A percentile compares a stretch with the other conserved stretches of the same genome.
These are phyloP conservation scores for Scheffersomyces spartinae DNA, from an alignment of 805 yeast species.

Conservation along the genomic window DNA sequence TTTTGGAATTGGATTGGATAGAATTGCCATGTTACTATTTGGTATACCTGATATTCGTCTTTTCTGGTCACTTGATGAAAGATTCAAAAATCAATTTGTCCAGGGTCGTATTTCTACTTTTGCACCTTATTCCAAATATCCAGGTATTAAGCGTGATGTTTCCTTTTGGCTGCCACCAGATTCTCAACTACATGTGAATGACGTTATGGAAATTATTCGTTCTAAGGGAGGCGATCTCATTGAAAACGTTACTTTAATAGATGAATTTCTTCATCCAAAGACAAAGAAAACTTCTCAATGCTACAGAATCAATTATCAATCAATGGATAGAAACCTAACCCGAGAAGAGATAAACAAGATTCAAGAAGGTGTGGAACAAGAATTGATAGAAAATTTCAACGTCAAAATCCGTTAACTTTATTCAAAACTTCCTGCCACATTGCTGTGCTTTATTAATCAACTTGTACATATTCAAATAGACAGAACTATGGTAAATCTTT, in stretches of 20 bases:
- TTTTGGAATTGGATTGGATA: slow-evolving; percentile 89
- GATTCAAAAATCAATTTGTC: slow-evolving; percentile 65
- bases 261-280: slow-evolving; percentile 79
- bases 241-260: slow-evolving; percentile 72
- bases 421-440: no score
- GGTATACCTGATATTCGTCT: slow-evolving; percentile 92
- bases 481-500: no score
- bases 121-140: slow-evolving; percentile 83
- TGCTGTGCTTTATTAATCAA: no score
- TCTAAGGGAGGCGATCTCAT: slow-evolving; percentile 77
- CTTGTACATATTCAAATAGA: no score
- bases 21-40: slow-evolving; percentile 91
- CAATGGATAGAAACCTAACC: slow-evolving; percentile 88
- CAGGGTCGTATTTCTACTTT: slow-evolving; percentile 58
- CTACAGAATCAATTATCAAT: slow-evolving; percentile 84
- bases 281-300: slow-evolving; percentile 69
- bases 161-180: slow-evolving; percentile 74
- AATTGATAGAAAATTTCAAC: slow-evolving; percentile 38
- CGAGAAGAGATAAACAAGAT: slow-evolving; percentile 72
- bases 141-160: slow-evolving; percentile 76
- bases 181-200: slow-evolving; percentile 61
- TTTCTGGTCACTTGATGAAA: slow-evolving; percentile 78
- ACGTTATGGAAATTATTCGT: slow-evolving; percentile 88
- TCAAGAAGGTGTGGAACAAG: slow-evolving; percentile 52
- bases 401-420: slow-evolving; percentile 48